A percentile compares a stretch with the other conserved stretches of the same genome.
Evolutionary conservation across 495 filamentous ascomycete species (phyloP).

Genomic region (Talaromyces wortmannii): DNA sequence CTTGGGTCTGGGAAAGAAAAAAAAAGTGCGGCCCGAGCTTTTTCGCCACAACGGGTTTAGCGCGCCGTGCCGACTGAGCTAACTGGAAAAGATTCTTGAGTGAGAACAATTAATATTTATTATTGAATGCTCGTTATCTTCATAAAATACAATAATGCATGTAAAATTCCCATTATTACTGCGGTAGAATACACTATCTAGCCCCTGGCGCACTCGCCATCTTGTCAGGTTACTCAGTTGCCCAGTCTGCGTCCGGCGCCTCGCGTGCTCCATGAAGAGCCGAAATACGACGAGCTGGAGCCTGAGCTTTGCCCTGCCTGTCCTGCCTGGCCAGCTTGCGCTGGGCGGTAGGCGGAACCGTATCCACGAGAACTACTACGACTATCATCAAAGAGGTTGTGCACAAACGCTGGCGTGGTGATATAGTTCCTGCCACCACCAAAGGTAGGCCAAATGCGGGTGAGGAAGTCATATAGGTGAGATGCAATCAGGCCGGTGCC

Average conservation of each 20-base stretch:
- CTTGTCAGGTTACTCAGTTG: conserved; percentile 2
- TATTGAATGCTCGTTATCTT: no score
- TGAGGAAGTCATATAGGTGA: conserved; percentile 81
- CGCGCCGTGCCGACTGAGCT: conserved; percentile 1
- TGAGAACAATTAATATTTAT: no score
- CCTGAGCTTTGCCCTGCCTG: no score
- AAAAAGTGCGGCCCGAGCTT: conserved; percentile 27
- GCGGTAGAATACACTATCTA: no score
- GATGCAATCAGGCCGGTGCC: conserved; percentile 69
- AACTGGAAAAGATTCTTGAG: no score
- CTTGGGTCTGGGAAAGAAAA: conserved; percentile 7
- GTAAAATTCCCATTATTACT: no score
- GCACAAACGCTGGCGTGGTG: conserved; percentile 59
- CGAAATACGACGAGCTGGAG: neutral
- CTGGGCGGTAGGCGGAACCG: no score
- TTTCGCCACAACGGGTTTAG: conserved; percentile 20
- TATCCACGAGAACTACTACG: conserved; percentile 20
- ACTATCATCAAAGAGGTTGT: conserved; percentile 43
- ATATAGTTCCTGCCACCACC: conserved; percentile 70
- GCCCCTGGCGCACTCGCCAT: no score
- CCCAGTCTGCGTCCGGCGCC: conserved; percentile 65
- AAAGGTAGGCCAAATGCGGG: conserved; percentile 74
- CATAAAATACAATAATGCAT: no score
- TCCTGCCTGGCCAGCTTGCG: no score
- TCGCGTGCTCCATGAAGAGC: conserved; percentile 53